Evolutionary conservation across 73 alveolate genomes (phyloP).

Genomic region (Breviolum minutum): DNA sequence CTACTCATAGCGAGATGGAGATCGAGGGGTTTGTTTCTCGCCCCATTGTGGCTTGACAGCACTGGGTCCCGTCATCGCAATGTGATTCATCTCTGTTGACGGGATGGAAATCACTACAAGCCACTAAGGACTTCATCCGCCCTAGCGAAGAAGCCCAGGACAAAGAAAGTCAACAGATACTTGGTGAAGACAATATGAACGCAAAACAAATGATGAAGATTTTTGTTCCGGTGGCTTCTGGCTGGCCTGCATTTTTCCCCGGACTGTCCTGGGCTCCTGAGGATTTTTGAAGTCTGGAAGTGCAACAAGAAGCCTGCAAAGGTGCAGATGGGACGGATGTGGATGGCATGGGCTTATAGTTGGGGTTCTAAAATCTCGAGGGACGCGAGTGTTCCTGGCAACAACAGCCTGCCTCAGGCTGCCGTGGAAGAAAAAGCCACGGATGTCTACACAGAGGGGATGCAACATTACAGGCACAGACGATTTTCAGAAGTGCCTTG

Average conservation of each 20-base stretch:
- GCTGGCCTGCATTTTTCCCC: no score
- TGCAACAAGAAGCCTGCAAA: slow-evolving; percentile 38
- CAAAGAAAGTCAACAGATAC: slow-evolving; percentile 61
- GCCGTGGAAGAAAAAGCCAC: slow-evolving; percentile 79
- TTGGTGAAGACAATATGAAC: neutral
- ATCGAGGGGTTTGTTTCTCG: slow-evolving; percentile 87
- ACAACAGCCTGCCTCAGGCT: slow-evolving; percentile 29
- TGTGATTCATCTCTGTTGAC: no score
- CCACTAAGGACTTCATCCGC: slow-evolving; percentile 82
- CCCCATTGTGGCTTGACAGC: slow-evolving; percentile 33
- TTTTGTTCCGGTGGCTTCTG: no score
- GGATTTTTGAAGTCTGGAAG: slow-evolving; percentile 92
- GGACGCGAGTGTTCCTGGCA: neutral
- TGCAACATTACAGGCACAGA: slow-evolving; percentile 82
- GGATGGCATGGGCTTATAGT: neutral
- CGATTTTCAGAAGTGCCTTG: slow-evolving; percentile 74
- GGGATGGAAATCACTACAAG: neutral
- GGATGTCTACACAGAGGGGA: slow-evolving; percentile 72
- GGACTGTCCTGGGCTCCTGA: neutral
- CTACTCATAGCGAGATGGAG: slow-evolving; percentile 85
- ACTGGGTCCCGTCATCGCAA: neutral
- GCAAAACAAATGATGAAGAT: neutral
- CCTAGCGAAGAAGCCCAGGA: slow-evolving; percentile 10
- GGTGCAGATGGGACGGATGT: neutral
- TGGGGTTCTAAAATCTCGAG: neutral